Conservation (phyloP, 805 yeast genomes). For the Saturnispora saitoi region DNA sequence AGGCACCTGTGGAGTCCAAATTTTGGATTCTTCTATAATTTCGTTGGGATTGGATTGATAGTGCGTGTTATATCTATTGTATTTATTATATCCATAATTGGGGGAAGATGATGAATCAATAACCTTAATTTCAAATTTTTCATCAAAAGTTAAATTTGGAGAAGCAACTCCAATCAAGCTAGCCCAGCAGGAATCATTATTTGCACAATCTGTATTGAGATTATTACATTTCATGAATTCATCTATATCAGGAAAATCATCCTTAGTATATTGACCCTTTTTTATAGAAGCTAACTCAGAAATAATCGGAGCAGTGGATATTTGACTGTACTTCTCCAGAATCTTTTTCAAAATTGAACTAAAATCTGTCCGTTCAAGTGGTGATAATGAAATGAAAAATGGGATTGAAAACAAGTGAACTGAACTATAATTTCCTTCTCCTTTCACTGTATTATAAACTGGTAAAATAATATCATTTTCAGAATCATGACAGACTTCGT, state of each 20-base stretch:
- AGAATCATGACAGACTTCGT: conserved; percentile 31
- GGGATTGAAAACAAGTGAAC: conserved; percentile 66
- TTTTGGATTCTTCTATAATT: not conserved
- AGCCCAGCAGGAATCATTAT: conserved; percentile 1
- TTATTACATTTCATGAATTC: conserved; percentile 3
- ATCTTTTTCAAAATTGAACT: conserved; percentile 51
- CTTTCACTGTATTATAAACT: conserved; percentile 38
- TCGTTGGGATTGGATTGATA: not conserved
- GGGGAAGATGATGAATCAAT: conserved; percentile 3
- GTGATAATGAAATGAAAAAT: conserved; percentile 51
- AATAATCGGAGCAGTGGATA: conserved; percentile 37
- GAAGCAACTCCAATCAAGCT: conserved; percentile 7
- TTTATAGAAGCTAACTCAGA: conserved; percentile 18
- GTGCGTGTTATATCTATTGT: not conserved
- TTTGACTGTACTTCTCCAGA: conserved; percentile 38
- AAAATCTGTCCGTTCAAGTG: conserved; percentile 46
- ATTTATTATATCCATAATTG: conserved; percentile 1
- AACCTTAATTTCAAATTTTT: conserved; percentile 3
- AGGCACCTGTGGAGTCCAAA: conserved; percentile 8
- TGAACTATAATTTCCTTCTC: conserved; percentile 27
- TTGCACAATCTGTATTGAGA: not conserved
- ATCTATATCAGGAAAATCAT: conserved; percentile 22
- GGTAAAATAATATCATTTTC: conserved; percentile 53
- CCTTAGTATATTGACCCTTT: conserved; percentile 13
- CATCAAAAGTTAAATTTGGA: conserved; percentile 3